These are phyloP conservation scores for Eucalyptus polybractea DNA, from an alignment of 345 rosid genomes.

Conservation along the genomic window DNA sequence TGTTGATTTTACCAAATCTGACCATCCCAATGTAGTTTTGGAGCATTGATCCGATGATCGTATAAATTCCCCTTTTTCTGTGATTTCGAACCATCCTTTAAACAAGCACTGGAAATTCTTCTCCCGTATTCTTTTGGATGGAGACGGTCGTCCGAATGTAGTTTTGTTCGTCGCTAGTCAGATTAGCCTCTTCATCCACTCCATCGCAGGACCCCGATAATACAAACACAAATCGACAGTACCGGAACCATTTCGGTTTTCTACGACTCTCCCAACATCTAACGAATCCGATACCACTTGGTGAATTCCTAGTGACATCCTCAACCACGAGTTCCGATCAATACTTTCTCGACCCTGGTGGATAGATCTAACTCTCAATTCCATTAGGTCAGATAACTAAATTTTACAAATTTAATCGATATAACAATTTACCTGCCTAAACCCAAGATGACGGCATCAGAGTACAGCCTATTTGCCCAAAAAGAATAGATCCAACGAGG, in stretches of 20 bases:
- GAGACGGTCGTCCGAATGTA: too few species aligned
- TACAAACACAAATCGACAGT: not conserved
- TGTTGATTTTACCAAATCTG: not conserved
- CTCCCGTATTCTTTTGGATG: fast-evolving
- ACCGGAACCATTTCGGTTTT: not conserved
- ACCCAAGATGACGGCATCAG: not conserved
- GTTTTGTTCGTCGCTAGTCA: not conserved
- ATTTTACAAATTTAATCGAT: not conserved
- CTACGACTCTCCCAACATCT: not conserved
- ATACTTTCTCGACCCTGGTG: not conserved
- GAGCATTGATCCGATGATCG: not conserved
- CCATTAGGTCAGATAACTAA: not conserved
- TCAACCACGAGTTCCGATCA: not conserved
- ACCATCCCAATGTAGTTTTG: not conserved
- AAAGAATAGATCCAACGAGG: not conserved
- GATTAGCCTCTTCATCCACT: not conserved
- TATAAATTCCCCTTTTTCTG: too few species aligned
- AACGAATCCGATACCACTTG: conserved; percentile 61
- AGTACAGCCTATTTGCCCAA: not conserved
- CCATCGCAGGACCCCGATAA: not conserved
- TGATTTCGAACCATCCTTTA: too few species aligned
- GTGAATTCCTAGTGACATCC: conserved; percentile 22
- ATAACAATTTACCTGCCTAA: not conserved
- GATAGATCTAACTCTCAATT: not conserved
- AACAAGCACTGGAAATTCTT: too few species aligned